Evolutionary conservation across 225 moss, liverwort and hornwort species (phyloP).

Genomic region (Rhytidiadelphus loreus): DNA sequence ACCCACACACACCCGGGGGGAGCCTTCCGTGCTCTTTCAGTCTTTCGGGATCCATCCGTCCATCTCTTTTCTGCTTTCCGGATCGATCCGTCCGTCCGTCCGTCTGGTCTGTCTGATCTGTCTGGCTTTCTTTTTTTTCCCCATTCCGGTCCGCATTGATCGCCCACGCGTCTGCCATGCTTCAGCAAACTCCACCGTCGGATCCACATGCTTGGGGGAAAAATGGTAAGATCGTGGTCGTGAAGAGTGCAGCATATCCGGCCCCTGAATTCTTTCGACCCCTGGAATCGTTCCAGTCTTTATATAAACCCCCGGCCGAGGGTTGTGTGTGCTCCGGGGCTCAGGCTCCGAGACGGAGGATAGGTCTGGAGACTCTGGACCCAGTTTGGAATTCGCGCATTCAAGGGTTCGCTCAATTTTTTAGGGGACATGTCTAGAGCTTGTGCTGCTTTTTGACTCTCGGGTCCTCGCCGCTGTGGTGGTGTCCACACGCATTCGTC

Average conservation of each 20-base stretch:
- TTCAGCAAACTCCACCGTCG: not conserved
- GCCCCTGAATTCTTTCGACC: not conserved
- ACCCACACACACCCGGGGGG: no score
- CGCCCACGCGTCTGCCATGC: slow-evolving; percentile 1
- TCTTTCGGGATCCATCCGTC: no score
- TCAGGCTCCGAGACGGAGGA: not conserved
- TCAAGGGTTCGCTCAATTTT: not conserved
- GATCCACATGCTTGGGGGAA: not conserved
- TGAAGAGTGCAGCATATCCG: not conserved
- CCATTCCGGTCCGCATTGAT: not conserved
- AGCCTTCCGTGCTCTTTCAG: not conserved
- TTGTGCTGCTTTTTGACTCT: not conserved
- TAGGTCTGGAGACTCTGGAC: not conserved
- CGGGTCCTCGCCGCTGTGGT: not conserved
- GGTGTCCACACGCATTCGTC: slow-evolving; percentile 7
- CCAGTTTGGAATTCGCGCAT: not conserved
- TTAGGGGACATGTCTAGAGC: not conserved
- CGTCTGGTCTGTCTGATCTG: not conserved
- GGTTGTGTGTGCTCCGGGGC: not conserved
- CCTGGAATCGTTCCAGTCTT: not conserved
- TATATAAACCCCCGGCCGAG: not conserved
- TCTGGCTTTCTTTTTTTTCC: no score
- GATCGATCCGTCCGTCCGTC: no score
- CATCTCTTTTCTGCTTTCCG: not conserved
- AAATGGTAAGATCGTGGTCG: not conserved